Percentiles rank a stretch among this genome's conserved stretches.
Conservation (phyloP, 305 asterid genomes). For the Solanum hybrid region DNA sequence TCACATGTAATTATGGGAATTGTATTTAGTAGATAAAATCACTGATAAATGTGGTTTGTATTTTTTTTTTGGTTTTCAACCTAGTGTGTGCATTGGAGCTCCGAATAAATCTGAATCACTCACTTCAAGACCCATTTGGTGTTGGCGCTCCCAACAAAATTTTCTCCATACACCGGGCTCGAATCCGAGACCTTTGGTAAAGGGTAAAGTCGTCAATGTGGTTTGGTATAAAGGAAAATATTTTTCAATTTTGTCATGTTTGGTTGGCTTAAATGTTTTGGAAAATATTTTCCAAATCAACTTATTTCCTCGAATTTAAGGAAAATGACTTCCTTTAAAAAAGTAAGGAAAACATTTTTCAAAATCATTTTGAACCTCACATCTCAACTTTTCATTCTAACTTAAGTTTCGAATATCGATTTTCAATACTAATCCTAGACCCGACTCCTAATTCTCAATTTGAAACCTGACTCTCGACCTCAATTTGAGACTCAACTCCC, state of each 20-base stretch:
- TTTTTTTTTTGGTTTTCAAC: neutral
- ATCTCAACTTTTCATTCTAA: neutral
- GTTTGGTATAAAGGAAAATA: neutral
- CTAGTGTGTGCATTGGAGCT: neutral
- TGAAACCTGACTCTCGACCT: neutral
- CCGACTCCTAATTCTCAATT: neutral
- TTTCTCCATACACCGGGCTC: neutral
- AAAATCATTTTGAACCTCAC: neutral
- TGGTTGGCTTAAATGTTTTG: neutral
- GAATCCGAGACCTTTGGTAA: neutral
- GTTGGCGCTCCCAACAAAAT: neutral
- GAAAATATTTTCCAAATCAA: neutral
- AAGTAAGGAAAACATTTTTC: neutral
- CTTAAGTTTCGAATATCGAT: neutral
- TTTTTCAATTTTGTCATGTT: neutral
- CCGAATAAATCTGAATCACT: neutral
- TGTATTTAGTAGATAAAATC: neutral
- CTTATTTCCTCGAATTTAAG: neutral
- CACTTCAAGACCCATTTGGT: neutral
- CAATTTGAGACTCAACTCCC: neutral
- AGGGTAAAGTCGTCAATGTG: neutral
- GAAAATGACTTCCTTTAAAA: neutral
- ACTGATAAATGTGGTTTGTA: neutral
- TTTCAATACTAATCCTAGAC: neutral
- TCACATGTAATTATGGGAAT: neutral